Evolutionary conservation across 768 basidiomycete genomes (phyloP), one percentile per base, ranked within the genome.

Genomic region (Podaxis rugospora): DNA sequence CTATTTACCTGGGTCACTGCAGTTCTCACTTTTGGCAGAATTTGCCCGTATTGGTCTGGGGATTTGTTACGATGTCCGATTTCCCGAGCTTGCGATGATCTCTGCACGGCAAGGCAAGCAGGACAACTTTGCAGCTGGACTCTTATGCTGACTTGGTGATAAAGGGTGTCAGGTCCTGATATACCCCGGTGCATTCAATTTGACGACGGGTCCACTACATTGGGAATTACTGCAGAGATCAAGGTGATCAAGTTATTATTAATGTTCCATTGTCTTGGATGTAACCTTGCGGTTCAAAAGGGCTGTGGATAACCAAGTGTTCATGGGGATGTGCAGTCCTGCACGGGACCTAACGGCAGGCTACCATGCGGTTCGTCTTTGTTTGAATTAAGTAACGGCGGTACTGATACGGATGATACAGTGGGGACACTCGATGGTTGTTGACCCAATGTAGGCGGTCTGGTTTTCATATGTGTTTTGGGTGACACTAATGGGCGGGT

Each of bases 291-390:
- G 14, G 3, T 49, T 25, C 55, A 55, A 11, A 9, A 57, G n/a
- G 64, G 97, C 97, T 5, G 84, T 95, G 23, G 97, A 99, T 70
- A 98, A 98, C 68, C 95, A 98, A 74, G 84, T 98, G n/a, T 99
- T 84, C 75, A 85, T 98, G 63, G 83, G 91, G 1, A 96, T 95
- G 93, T 96, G 94, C 70, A 97, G 94, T 59, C 95, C 95, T 32
- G 96, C 97, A 2, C 83, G 95, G 23, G 89, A 96, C 65, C 68
- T 89, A 65, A 84, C 75, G 9, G 90, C 93, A 18, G 81, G 81
- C 14, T 98, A 98, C 72, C 93, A 97, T 69, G 94, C 96, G 59
- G 91, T 93, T 65, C 65, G 88, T 76, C 62, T 54, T 36, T 35
- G 7, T 57, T 37, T 16, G 40, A 63, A 21, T 35, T 4, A 42